Conservation (phyloP, 2,329 filamentous ascomycete species). For the Aspergillus brunneoviolaceus region DNA sequence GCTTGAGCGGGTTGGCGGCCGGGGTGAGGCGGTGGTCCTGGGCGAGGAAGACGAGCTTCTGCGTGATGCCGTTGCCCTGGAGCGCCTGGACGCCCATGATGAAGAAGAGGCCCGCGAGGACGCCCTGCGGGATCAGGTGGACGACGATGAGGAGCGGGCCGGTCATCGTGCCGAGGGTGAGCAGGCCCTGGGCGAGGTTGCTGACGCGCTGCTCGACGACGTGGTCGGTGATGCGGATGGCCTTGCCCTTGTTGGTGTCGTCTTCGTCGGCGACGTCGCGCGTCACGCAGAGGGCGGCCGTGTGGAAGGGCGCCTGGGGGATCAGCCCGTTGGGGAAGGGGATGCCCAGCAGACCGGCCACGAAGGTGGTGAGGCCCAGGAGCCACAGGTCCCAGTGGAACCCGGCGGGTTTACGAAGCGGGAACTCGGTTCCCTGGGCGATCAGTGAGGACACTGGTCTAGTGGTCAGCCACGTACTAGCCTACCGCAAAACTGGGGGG, state of each 20-base stretch:
- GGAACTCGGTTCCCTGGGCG: slow-evolving; percentile 79
- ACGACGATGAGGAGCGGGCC: slow-evolving; percentile 71
- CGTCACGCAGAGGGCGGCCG: slow-evolving; percentile 73
- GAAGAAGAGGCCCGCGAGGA: slow-evolving; percentile 79
- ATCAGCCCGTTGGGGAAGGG: slow-evolving; percentile 83
- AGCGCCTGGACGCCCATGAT: slow-evolving; percentile 81
- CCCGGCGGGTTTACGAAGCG: slow-evolving; percentile 74
- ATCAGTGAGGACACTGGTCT: slow-evolving; percentile 72
- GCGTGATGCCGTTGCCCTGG: slow-evolving; percentile 72
- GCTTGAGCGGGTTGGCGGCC: slow-evolving; percentile 57
- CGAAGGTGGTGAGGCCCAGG: slow-evolving; percentile 72
- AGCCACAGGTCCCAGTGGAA: slow-evolving; percentile 87
- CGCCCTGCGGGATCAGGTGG: slow-evolving; percentile 75
- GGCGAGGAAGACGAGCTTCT: slow-evolving; percentile 68
- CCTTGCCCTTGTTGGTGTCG: slow-evolving; percentile 59
- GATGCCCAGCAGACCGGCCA: slow-evolving; percentile 73
- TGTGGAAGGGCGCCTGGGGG: slow-evolving; percentile 81
- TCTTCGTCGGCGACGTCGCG: slow-evolving; percentile 55
- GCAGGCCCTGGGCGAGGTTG: slow-evolving; percentile 73
- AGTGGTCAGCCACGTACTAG: neutral
- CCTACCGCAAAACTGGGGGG: neutral
- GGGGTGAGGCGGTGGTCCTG: slow-evolving; percentile 64
- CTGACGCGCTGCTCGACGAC: slow-evolving; percentile 71
- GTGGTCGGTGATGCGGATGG: slow-evolving; percentile 61
- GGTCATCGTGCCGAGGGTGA: slow-evolving; percentile 77